Conservation (phyloP, 257 asterid species). For the Solanum peruvianum region DNA sequence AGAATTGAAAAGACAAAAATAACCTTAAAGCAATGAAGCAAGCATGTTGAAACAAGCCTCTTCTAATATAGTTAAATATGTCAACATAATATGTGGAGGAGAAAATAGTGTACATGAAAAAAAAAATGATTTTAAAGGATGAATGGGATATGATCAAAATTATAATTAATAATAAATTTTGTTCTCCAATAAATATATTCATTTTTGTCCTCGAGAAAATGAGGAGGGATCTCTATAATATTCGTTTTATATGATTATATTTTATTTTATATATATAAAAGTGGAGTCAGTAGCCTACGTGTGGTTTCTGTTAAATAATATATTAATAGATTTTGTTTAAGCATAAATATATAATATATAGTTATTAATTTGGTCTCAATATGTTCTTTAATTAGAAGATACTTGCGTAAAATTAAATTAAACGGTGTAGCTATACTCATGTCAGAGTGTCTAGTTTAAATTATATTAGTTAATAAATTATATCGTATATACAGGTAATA, state of each 20-base stretch:
- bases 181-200: neutral
- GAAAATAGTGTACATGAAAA: neutral
- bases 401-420: too few species aligned
- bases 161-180: neutral
- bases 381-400: neutral
- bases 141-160: neutral
- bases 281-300: neutral
- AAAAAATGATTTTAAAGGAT: neutral
- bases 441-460: neutral
- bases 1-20: too few species aligned
- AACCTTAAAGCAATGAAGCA: too few species aligned
- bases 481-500: too few species aligned
- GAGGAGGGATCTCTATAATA: neutral
- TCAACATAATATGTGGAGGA: neutral
- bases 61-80: too few species aligned
- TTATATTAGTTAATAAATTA: fast-evolving
- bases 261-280: too few species aligned
- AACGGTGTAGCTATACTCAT: neutral
- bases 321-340: too few species aligned
- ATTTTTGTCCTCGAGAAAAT: neutral
- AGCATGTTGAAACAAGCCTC: too few species aligned
- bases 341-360: neutral
- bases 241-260: neutral
- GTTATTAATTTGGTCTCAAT: too few species aligned
- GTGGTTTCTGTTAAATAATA: too few species aligned